Conservation (phyloP, 2,329 filamentous ascomycete species). For the Calonectria multiphialidica region DNA sequence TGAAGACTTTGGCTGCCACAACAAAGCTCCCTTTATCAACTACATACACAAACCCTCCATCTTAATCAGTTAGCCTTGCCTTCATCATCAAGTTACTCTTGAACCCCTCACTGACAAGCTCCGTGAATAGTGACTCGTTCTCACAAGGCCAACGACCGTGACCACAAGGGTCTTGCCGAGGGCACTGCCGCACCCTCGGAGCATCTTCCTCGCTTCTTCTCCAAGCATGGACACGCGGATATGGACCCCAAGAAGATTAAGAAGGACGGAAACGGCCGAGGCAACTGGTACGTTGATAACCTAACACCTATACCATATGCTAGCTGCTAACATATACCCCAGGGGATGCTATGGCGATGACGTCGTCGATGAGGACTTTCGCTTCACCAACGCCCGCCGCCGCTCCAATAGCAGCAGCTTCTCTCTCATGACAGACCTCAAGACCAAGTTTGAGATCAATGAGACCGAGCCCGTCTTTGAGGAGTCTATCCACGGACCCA, state of each 20-base stretch:
- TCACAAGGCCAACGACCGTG: slow-evolving; percentile 94
- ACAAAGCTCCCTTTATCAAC: not conserved
- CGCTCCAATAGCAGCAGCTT: slow-evolving; percentile 91
- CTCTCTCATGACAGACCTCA: slow-evolving; percentile 81
- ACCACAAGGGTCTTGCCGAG: slow-evolving; percentile 84
- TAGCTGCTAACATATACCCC: slow-evolving; percentile 32
- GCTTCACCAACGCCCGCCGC: slow-evolving; percentile 86
- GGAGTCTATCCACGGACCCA: slow-evolving; percentile 81
- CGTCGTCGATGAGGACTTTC: slow-evolving; percentile 85
- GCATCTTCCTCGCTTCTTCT: slow-evolving; percentile 91
- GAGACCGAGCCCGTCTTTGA: slow-evolving; percentile 94
- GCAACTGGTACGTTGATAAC: slow-evolving; percentile 82
- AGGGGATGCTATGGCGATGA: slow-evolving; percentile 91
- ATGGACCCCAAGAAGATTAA: slow-evolving; percentile 93
- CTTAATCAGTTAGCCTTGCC: slow-evolving; percentile 32
- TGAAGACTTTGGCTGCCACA: not conserved
- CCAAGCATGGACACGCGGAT: slow-evolving; percentile 85
- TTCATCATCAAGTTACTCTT: not conserved
- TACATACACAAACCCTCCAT: not conserved
- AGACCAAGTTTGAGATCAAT: slow-evolving; percentile 95
- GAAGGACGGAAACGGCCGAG: slow-evolving; percentile 94
- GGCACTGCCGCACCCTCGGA: slow-evolving; percentile 78
- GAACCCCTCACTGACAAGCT: slow-evolving; percentile 26
- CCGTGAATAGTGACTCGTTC: slow-evolving; percentile 87
- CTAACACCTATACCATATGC: not conserved